Base-by-base conservation (phyloP, 768 basidiomycete genomes). In the Sporobolomyces phaffii region DNA sequence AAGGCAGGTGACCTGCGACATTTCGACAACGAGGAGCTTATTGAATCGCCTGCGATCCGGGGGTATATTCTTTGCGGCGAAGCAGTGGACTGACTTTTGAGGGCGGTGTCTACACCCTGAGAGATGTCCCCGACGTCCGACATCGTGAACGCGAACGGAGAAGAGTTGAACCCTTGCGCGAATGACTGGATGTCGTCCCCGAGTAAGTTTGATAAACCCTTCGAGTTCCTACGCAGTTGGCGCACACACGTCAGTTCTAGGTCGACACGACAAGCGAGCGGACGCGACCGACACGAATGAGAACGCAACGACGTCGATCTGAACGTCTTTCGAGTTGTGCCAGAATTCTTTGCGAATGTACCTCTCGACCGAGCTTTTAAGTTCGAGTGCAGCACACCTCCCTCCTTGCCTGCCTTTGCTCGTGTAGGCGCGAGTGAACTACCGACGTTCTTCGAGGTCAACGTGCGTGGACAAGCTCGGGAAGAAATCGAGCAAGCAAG, bases 91-190 rank as follows among this genome's bases (percentile, higher is more conserved):
- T 9, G 11, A 56, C 54, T 56, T 41, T 56, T 43, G 26, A 56
- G n/a, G 4, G 54, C 54, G 4, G 18, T 18, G 15, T 41, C 38
- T 8, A 40, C 54, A 31, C 54, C 40, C 43, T 56, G 54, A 20
- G 54, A n/a, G 38, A 56, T 43, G n/a, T 56, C 54, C 10, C 64
- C 64, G 26, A 65, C 64, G 33, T 65, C 64, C 7, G 43, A 34
- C 64, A 53, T 53, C 15, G 57, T 44, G 43, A 65, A 51, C 2
- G 64, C 38, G 20, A 36, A 33, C 2, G 49, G 22, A 28, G 28
- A 36, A 20, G n/a, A 20, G 24, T 52, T 59, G 64, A 65, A 59
- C 15, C 64, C 64, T 38, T 65, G 56, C 18, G 40, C 57, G 28
- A 65, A 65, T 11, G 40, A 1, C 3, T 8, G 6, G 11, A 59